Evolutionary conservation across 2,329 filamentous ascomycete species (phyloP), one percentile per base, ranked within the genome.

Genomic region (Albifimbria verrucaria): DNA sequence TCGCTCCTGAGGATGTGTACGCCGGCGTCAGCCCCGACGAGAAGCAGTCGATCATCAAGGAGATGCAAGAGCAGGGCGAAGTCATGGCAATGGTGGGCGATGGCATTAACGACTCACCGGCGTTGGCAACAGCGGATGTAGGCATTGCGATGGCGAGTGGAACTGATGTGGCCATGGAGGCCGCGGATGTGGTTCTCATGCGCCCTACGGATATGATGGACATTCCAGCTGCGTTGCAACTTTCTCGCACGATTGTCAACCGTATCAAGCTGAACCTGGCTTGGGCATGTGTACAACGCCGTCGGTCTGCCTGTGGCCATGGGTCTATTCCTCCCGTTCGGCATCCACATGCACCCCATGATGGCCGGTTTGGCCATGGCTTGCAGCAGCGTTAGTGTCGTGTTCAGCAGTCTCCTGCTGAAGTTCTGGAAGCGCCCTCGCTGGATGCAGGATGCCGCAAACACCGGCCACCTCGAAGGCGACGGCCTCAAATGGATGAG

Each of bases 101-200:
- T 69, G 94, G 94, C 42, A 97, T 99, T 80, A 99, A 99, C 72
- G 94, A 99, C 75, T 96, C 92, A 0, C 94, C 94, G 0, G 94
- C 94, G 1, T 83, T 99, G 11, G 94, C 92, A 1, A 96, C 92
- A 1, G 92, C 94, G 11, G 87, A 96, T 61, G 86, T 97, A 24
- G 94, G 94, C 58, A 96, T 99, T 60, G 92, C 92, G 53, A 90
- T 99, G 71, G 83, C 90, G 5, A 92, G 87, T 7, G 94, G 94
- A 52, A 97, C 94, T 0, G 94, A 97, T 67, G 93, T 99, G 1
- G 94, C 94, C 48, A 96, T 99, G 85, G 94, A 97, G 74, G 94
- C 94, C 1, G 94, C 94, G 0, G 92, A 96, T 63, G 85, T 99
- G 18, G 94, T 99, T 17, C 85, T 99, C 51, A 99, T 99, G 93